These are phyloP conservation scores for Pseudogymnoascus sp. DNA, from an alignment of 2,329 filamentous ascomycete genomes.

Conservation along the genomic window DNA sequence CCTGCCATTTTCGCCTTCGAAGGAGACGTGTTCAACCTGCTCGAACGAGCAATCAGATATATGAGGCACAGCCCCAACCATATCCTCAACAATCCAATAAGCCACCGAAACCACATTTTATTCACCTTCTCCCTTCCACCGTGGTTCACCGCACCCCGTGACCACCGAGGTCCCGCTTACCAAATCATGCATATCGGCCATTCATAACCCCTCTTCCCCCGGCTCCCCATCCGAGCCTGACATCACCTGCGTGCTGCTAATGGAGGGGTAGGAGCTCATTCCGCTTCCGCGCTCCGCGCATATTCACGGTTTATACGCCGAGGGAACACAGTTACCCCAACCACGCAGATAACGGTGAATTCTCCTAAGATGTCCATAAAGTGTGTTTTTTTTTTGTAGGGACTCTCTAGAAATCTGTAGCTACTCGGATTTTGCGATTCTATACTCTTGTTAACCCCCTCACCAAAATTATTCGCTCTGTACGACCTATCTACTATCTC, in stretches of 20 bases:
- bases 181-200: not conserved
- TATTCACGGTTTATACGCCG: not conserved
- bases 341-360: not conserved
- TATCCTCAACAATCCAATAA: not conserved
- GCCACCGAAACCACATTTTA: not conserved
- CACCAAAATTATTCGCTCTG: not conserved
- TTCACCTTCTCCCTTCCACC: not conserved
- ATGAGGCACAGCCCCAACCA: not conserved
- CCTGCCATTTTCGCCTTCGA: not conserved
- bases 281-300: not conserved
- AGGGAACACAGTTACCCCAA: too few species aligned
- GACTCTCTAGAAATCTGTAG: not conserved
- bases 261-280: not conserved
- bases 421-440: not conserved
- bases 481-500: not conserved
- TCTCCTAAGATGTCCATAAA: not conserved
- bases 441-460: not conserved
- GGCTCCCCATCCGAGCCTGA: not conserved
- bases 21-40: not conserved
- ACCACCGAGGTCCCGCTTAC: not conserved
- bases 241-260: not conserved
- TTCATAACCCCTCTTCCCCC: not conserved
- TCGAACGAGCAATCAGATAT: not conserved
- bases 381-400: not conserved
- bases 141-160: not conserved